Evolutionary conservation across 768 basidiomycete species (phyloP).

Genomic region (Leucocoprinus leucothites): DNA sequence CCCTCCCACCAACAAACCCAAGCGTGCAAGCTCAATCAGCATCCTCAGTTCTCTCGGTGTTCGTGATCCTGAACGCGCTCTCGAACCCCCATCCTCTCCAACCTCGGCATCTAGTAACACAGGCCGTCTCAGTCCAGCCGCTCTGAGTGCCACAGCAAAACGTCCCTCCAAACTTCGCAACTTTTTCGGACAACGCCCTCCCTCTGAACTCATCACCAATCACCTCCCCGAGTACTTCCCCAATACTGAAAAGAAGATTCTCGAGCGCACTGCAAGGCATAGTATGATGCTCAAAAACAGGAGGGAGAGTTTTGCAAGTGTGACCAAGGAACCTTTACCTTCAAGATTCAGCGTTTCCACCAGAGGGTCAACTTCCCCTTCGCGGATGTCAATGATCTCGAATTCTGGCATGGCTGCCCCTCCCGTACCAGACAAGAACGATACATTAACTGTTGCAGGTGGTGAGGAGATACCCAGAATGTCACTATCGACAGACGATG

Average conservation of each 20-base stretch:
- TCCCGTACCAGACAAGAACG: constrained; percentile 36
- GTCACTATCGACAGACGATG: constrained; percentile 75
- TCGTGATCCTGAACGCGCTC: constrained; percentile 65
- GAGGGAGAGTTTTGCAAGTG: constrained; percentile 52
- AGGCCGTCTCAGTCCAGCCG: constrained; percentile 22
- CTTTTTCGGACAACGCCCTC: constrained; percentile 98
- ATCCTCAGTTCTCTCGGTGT: constrained; percentile 93
- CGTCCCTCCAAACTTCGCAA: constrained; percentile 78
- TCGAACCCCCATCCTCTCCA: constrained; percentile 60
- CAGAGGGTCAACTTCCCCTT: constrained; percentile 48
- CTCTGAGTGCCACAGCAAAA: constrained; percentile 37
- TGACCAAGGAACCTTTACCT: constrained; percentile 38
- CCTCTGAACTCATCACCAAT: constrained; percentile 93
- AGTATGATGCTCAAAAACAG: constrained; percentile 68
- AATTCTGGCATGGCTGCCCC: constrained; percentile 39
- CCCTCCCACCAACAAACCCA: constrained; percentile 52
- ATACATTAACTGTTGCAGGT: no score
- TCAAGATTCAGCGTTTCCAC: constrained; percentile 67
- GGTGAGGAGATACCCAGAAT: constrained; percentile 62
- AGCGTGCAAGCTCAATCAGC: constrained; percentile 93
- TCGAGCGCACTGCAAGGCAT: constrained; percentile 84
- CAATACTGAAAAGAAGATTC: constrained; percentile 83
- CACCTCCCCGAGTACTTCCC: constrained; percentile 97
- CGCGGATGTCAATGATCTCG: constrained; percentile 47
- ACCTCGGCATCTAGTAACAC: constrained; percentile 32